phyloP scores from a whole-genome alignment of 2,329 filamentous ascomycete genomes.

The Calonectria multiphialidica region DNA sequence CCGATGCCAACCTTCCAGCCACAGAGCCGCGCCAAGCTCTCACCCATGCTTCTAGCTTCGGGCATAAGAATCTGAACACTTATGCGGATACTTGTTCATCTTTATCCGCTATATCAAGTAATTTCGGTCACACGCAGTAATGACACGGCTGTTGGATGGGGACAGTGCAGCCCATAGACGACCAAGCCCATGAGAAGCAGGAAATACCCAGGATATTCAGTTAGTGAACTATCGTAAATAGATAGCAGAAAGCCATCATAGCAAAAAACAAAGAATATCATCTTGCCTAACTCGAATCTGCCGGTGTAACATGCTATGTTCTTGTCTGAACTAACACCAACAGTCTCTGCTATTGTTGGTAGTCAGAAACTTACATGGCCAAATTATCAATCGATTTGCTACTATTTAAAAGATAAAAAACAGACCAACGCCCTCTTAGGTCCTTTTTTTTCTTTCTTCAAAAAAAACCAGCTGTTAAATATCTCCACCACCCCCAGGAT shows the following conservation, averaged over 20 bases:
- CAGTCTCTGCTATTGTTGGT: too few relatives aligned
- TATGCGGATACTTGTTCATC: background rate
- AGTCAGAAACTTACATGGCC: too few relatives aligned
- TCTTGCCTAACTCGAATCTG: too few relatives aligned
- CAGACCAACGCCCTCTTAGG: too few relatives aligned
- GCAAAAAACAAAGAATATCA: background rate
- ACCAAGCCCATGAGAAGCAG: background rate
- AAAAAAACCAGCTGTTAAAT: too few relatives aligned
- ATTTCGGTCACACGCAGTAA: background rate
- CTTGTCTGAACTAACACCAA: too few relatives aligned
- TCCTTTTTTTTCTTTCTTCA: too few relatives aligned
- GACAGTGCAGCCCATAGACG: background rate
- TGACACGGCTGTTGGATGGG: background rate
- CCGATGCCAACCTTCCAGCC: background rate
- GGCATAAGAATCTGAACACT: background rate
- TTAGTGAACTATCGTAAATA: background rate
- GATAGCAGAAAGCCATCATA: background rate
- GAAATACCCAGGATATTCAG: background rate
- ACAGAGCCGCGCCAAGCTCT: background rate
- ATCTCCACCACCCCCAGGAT: too few relatives aligned
- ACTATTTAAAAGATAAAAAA: too few relatives aligned
- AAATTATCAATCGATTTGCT: too few relatives aligned
- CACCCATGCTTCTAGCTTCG: background rate
- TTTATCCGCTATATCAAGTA: background rate
- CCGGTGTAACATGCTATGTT: too few relatives aligned